phyloP scores from a whole-genome alignment of 805 yeast genomes.

The Clavispora fructus region DNA sequence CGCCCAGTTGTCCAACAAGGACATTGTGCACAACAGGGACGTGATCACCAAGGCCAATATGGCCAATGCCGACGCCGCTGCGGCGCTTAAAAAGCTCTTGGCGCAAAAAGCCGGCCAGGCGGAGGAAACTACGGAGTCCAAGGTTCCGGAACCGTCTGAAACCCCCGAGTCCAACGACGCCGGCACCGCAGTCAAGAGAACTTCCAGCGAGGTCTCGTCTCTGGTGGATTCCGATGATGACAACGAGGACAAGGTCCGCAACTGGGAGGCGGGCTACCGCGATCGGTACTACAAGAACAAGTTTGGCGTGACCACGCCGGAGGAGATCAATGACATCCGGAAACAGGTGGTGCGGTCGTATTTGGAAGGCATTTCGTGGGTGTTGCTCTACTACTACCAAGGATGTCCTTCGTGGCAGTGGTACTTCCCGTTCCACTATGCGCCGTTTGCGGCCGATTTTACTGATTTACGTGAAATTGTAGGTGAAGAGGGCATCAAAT shows the following conservation, averaged over 20 bases:
- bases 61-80: constrained; percentile 68
- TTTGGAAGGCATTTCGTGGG: constrained; percentile 98
- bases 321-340: constrained; percentile 48
- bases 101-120: constrained; percentile 35
- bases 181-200: constrained; percentile 6
- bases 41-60: constrained; percentile 64
- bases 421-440: constrained; percentile 96
- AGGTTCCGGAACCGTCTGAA: neutral
- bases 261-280: constrained; percentile 85
- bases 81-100: constrained; percentile 41
- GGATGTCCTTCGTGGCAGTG: constrained; percentile 99
- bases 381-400: constrained; percentile 84
- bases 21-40: constrained; percentile 59
- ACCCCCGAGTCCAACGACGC: constrained; percentile 4
- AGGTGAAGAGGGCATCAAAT: constrained; percentile 44
- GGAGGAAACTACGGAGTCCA: constrained; percentile 16
- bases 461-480: constrained; percentile 44
- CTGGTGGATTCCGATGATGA: constrained; percentile 27
- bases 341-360: constrained; percentile 64
- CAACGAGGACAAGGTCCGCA: constrained; percentile 42
- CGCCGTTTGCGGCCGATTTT: constrained; percentile 94
- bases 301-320: constrained; percentile 54
- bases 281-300: constrained; percentile 76
- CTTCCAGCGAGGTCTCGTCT: neutral
- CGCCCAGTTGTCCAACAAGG: constrained; percentile 62